Evolutionary conservation across 495 filamentous ascomycete species (phyloP).

Genomic region (Neurospora intermedia): DNA sequence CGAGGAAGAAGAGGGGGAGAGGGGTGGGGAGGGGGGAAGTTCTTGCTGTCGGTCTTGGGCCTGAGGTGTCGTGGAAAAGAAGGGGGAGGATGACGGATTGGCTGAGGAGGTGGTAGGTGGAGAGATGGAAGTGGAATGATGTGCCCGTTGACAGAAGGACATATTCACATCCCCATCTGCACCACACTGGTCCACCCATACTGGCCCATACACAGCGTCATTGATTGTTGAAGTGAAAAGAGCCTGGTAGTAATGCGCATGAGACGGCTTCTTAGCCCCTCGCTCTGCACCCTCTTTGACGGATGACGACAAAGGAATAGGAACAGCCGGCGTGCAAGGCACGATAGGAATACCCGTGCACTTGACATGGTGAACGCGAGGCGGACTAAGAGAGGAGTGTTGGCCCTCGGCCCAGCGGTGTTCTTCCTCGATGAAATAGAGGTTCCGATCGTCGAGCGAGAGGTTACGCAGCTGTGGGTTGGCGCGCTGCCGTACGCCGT

Average conservation of each 20-base stretch:
- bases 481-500: slow-evolving; percentile 46
- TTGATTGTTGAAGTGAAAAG: slow-evolving; percentile 3
- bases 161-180: slow-evolving; percentile 36
- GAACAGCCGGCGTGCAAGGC: slow-evolving; percentile 1
- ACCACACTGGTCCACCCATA: slow-evolving; percentile 38
- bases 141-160: slow-evolving; percentile 21
- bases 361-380: slow-evolving; percentile 34
- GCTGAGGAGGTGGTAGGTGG: neutral
- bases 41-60: neutral
- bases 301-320: neutral
- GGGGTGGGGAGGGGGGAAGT: neutral
- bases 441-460: slow-evolving; percentile 43
- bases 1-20: neutral
- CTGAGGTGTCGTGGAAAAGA: neutral
- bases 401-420: slow-evolving; percentile 39
- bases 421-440: slow-evolving; percentile 35
- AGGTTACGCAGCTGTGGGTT: slow-evolving; percentile 43
- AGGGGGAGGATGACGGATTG: neutral
- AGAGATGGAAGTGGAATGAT: neutral
- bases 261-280: neutral
- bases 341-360: slow-evolving; percentile 46
- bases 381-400: slow-evolving; percentile 27
- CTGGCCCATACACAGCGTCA: slow-evolving; percentile 38
- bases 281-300: neutral
- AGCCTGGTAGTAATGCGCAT: neutral